These are phyloP conservation scores for Aspergillus homomorphus DNA, from an alignment of 495 filamentous ascomycete species.

Conservation along the genomic window DNA sequence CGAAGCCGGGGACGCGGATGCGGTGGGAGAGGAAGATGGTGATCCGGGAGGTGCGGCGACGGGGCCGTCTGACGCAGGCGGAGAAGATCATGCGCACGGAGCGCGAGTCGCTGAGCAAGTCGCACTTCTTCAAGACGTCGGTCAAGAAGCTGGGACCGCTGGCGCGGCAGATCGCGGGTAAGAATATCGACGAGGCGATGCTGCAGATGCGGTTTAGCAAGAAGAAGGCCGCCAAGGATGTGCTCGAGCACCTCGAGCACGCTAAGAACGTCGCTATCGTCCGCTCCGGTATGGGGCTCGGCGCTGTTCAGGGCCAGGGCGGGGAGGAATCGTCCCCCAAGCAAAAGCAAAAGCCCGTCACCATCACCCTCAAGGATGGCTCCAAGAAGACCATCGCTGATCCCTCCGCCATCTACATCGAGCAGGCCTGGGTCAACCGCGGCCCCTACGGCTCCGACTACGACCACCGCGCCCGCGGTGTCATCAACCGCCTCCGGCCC, in stretches of 20 bases:
- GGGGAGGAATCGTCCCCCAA: constrained; percentile 16
- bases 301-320: constrained; percentile 28
- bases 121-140: constrained; percentile 69
- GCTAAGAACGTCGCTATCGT: constrained; percentile 77
- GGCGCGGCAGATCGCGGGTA: constrained; percentile 83
- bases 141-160: constrained; percentile 84
- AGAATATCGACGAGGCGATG: constrained; percentile 88
- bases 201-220: constrained; percentile 92
- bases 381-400: constrained; percentile 62
- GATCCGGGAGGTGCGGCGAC: constrained; percentile 62
- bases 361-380: constrained; percentile 37
- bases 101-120: constrained; percentile 60
- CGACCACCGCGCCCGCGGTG: constrained; percentile 68
- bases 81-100: constrained; percentile 70
- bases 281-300: constrained; percentile 80
- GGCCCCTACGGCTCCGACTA: constrained; percentile 54
- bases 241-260: constrained; percentile 69
- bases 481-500: constrained; percentile 55
- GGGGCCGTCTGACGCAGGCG: constrained; percentile 62
- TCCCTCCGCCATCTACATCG: constrained; percentile 75
- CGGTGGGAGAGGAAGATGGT: constrained; percentile 84
- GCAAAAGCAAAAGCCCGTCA: constrained; percentile 38
- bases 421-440: constrained; percentile 86
- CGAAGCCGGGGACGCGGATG: constrained; percentile 59
- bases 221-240: constrained; percentile 86